phyloP scores from a whole-genome alignment of 2,329 filamentous ascomycete genomes.

The Emmonsia crescens region DNA sequence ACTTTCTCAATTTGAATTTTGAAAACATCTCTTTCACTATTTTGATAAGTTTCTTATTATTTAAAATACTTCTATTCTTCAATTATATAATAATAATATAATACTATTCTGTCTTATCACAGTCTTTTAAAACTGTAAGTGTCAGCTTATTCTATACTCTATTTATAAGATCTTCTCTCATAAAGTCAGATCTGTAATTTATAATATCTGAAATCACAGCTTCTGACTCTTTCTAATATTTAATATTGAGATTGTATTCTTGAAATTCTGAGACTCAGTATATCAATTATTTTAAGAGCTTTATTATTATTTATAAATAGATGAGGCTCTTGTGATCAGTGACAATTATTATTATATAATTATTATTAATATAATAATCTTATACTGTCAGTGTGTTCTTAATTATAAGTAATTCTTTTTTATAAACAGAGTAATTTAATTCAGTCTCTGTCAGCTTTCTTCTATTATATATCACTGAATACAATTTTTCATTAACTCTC shows the following conservation, averaged over 20 bases:
- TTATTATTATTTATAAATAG: neutral
- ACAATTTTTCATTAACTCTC: neutral
- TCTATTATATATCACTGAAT: neutral
- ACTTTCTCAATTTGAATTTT: neutral
- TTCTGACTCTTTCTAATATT: neutral
- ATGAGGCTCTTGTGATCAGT: constrained; percentile 3
- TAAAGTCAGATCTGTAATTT: neutral
- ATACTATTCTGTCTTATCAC: neutral
- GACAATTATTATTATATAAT: constrained; percentile 1
- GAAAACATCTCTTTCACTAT: neutral
- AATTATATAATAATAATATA: neutral
- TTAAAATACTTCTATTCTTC: neutral
- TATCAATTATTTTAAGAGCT: neutral
- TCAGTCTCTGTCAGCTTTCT: neutral
- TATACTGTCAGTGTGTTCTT: neutral
- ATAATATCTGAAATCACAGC: neutral
- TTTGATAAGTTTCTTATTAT: neutral
- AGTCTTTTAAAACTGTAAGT: neutral
- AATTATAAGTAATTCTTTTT: constrained; percentile 5
- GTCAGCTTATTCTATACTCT: neutral
- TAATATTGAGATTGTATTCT: neutral
- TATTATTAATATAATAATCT: constrained; percentile 5
- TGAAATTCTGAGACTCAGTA: neutral
- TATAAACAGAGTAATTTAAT: constrained; percentile 6
- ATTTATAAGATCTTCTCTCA: neutral